A percentile compares a stretch with the other conserved stretches of the same genome.
Conservation (phyloP, 768 basidiomycete species). For the Hydnomerulius pinastri region DNA sequence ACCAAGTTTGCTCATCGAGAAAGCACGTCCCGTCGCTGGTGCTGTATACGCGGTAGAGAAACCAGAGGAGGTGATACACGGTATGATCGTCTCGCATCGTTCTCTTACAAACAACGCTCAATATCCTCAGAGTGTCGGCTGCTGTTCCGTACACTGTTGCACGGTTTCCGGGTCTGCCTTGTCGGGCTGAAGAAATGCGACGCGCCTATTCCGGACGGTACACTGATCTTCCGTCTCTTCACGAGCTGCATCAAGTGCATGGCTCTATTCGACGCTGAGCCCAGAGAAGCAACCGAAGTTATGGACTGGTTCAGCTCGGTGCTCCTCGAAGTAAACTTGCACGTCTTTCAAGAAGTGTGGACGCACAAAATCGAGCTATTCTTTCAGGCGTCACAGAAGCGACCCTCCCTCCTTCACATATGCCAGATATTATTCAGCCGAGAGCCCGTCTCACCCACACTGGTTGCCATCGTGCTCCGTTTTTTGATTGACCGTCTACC, state of each 20-base stretch:
- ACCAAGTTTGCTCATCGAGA: constrained; percentile 77
- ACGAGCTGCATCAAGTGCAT: constrained; percentile 83
- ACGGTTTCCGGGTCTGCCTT: constrained; percentile 83
- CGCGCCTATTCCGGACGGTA: constrained; percentile 78
- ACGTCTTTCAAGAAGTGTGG: constrained; percentile 97
- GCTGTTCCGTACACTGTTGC: constrained; percentile 85
- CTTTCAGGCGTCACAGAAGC: constrained; percentile 75
- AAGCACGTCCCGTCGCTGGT: constrained; percentile 77
- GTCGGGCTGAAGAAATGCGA: constrained; percentile 77
- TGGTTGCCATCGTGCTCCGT: constrained; percentile 86
- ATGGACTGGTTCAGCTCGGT: constrained; percentile 80
- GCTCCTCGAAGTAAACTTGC: constrained; percentile 80
- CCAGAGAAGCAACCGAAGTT: constrained; percentile 71
- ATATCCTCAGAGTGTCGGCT: constrained; percentile 69
- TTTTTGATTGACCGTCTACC: constrained; percentile 84
- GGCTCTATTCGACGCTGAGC: constrained; percentile 75
- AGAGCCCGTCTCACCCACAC: constrained; percentile 73
- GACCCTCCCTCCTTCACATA: constrained; percentile 78
- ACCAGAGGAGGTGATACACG: constrained; percentile 78
- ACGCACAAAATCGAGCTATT: constrained; percentile 90
- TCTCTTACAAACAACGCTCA: constrained; percentile 6
- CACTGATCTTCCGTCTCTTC: constrained; percentile 86
- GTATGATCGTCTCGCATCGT: constrained; percentile 41
- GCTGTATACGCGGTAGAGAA: constrained; percentile 80
- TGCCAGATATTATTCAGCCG: constrained; percentile 82